Conservation (phyloP, 148 eudicot species). For the Persicaria maculosa region DNA sequence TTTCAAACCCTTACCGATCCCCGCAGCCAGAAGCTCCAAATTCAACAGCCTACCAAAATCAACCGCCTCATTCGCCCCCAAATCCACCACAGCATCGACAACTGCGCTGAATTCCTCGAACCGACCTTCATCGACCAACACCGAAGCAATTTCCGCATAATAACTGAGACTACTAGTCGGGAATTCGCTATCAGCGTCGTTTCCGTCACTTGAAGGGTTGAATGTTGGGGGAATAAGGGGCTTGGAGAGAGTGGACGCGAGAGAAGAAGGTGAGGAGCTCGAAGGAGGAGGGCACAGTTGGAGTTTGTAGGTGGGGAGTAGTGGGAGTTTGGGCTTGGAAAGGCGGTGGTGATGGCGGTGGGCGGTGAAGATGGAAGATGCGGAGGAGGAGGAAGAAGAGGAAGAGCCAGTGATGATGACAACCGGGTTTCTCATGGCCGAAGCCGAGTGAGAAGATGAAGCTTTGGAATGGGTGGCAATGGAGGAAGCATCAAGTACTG, state of each 20-base stretch:
- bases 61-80: constrained; percentile 19
- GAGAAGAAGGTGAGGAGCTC: constrained; percentile 21
- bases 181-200: constrained; percentile 5
- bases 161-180: constrained; percentile 15
- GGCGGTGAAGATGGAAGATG: constrained; percentile 22
- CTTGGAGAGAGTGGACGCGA: constrained; percentile 6
- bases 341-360: constrained; percentile 18
- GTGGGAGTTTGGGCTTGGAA: constrained; percentile 23
- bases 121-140: constrained; percentile 39
- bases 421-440: constrained; percentile 44
- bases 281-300: constrained; percentile 22
- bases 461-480: constrained; percentile 16
- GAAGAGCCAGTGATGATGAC: constrained; percentile 23
- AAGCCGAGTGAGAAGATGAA: constrained; percentile 11
- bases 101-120: constrained; percentile 50
- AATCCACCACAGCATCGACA: constrained; percentile 32
- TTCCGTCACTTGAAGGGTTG: constrained; percentile 13
- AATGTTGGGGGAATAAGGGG: constrained; percentile 22
- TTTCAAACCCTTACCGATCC: constrained; percentile 31
- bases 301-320: constrained; percentile 26
- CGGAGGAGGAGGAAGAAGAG: constrained; percentile 28
- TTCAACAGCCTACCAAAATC: constrained; percentile 32
- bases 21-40: constrained; percentile 29
- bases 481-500: constrained; percentile 8
- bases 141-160: constrained; percentile 53